These are phyloP conservation scores for Daldinia sp. DNA, from an alignment of 2,329 filamentous ascomycete species.

Conservation along the genomic window DNA sequence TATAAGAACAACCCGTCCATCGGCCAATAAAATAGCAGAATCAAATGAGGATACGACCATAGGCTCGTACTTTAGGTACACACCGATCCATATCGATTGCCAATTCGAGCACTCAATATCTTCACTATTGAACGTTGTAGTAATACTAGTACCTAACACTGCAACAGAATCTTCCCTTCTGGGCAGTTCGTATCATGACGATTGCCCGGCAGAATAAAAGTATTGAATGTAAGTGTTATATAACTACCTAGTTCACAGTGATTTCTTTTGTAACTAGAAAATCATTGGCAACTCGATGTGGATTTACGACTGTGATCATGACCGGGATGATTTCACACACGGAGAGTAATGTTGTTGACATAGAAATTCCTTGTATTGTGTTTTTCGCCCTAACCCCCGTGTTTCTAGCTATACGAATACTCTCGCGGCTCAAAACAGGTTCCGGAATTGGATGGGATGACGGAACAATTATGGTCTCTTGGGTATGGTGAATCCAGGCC, in stretches of 20 bases:
- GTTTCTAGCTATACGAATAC: slow-evolving; percentile 56
- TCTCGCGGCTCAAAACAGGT: slow-evolving; percentile 55
- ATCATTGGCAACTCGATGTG: not conserved
- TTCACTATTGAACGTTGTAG: slow-evolving; percentile 26
- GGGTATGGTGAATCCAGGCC: slow-evolving; percentile 38
- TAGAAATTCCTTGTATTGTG: slow-evolving; percentile 56
- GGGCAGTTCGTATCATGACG: slow-evolving; percentile 14
- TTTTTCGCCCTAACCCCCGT: slow-evolving; percentile 59
- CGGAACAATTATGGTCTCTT: slow-evolving; percentile 53
- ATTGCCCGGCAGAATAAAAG: slow-evolving; percentile 6
- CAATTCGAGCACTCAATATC: slow-evolving; percentile 21
- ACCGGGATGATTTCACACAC: slow-evolving; percentile 50
- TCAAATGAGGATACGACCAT: not conserved
- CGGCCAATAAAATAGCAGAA: not conserved
- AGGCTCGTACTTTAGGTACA: slow-evolving; percentile 4
- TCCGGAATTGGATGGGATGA: slow-evolving; percentile 58
- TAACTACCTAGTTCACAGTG: not conserved
- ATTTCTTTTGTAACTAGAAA: too few relatives aligned
- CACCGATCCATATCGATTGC: slow-evolving; percentile 12
- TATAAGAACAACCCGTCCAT: slow-evolving; percentile 3
- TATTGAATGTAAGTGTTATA: slow-evolving; percentile 18
- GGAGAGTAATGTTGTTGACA: slow-evolving; percentile 55
- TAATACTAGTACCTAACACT: slow-evolving; percentile 26
- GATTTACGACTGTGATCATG: slow-evolving; percentile 36
- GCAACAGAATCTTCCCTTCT: slow-evolving; percentile 19